Base-by-base conservation (phyloP, 805 yeast genomes). In the Sungouiozyma ichnusensis region DNA sequence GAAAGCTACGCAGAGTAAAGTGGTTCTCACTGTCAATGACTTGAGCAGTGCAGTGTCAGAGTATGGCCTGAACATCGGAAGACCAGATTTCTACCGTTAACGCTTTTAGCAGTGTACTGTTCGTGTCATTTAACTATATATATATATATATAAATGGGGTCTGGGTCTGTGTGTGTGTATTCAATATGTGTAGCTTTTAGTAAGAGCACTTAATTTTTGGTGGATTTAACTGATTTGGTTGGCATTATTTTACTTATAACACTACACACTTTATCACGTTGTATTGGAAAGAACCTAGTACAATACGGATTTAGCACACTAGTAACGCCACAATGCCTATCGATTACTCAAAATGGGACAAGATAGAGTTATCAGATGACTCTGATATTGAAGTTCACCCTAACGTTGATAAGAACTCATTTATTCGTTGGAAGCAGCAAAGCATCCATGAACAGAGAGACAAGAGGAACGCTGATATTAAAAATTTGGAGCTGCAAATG, bases 291-390 rank as follows among this genome's bases (percentile, higher is more conserved):
- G n/a, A n/a, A n/a, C n/a, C n/a, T n/a, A n/a, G n/a, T n/a, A n/a
- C n/a, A n/a, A n/a, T n/a, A n/a, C n/a, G n/a, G n/a, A n/a, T n/a
- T n/a, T n/a, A n/a, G n/a, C n/a, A n/a, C n/a, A n/a, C n/a, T n/a
- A n/a, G n/a, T n/a, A n/a, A n/a, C n/a, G n/a, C n/a, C n/a, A 31
- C 14, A 19, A 85, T 84, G 94, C 79, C 85, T 27, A 79, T 92
- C 50, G 98, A 92, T 62, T 92, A 92, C 65, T 86, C 96, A 9
- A 92, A 90, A 60, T 92, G 98, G 97, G 99, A 92, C 64, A 85
- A 86, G 60, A 76, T 92, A 45, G 98, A 92, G 62, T 68, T 92
- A 33, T 85, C 96, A 16, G 99, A 92, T 60, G 99, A 92, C 63
- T 86, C 96, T 7, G 98, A 92, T 55, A 70, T 92, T 38, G 98